Base-by-base conservation (phyloP, 2,329 filamentous ascomycete genomes). In the Huntiella abstrusa region DNA sequence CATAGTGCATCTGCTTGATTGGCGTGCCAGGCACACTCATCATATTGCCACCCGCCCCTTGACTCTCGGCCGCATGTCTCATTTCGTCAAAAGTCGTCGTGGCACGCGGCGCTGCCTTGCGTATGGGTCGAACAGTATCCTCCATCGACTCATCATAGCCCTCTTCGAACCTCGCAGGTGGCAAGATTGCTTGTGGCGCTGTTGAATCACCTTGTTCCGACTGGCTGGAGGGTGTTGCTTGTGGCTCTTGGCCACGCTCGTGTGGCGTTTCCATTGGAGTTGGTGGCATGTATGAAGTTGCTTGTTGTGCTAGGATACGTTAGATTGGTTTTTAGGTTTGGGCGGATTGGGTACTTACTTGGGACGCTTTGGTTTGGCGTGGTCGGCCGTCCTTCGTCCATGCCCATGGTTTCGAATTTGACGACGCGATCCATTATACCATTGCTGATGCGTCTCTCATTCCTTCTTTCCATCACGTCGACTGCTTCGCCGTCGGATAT, bases 91-190 rank as follows among this genome's bases (percentile, higher is more conserved):
- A 78, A 48, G 73, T 64, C 32, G 64, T 68, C 51, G 68, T 66
- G 33, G 65, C 59, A 35, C 66, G 64, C 48, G 58, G 62, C 50
- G 65, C 68, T 32, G 58, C 55, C 46, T 57, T 61, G 33, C 65
- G 64, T 22, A 47, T 45, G 4, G 75, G 74, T 60, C 77, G 78
- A 54, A 79, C 66, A 0, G 75, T 78, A 58, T 77, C 73, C 55
- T 78, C 74, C 70, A 77, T 74, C 11, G 73, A 77, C 58, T 75
- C 73, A 54, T 80, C 75, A 52, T 76, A 77, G 40, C 66, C 67
- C 19, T 77, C 73, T 2, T 68, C 58, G 55, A 80, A 80, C 46
- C 79, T 60, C 53, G 59, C 63, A 2, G 22, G 64, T 28, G 63
- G 3, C 60, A 59, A 12, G 59, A 52, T 41, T 63, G 57, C 34